These are phyloP conservation scores for Candida pseudoviswanathii DNA, from an alignment of 1,139 yeast species.

Conservation along the genomic window DNA sequence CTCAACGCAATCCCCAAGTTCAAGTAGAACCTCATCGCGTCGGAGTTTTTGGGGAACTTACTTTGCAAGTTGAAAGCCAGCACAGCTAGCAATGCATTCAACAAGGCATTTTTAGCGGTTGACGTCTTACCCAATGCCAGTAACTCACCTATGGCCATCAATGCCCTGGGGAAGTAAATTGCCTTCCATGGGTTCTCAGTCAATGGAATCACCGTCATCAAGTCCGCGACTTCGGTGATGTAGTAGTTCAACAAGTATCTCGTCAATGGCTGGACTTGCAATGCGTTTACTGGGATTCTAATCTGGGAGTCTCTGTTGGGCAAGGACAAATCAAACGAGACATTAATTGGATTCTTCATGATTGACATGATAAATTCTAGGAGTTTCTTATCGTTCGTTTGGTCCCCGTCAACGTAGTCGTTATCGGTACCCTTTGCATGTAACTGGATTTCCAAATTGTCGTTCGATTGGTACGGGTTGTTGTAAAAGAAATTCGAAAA, in stretches of 20 bases:
- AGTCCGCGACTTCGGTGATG: slow-evolving; percentile 77
- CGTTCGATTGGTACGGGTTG: slow-evolving; percentile 45
- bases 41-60: slow-evolving; percentile 61
- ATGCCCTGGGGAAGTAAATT: slow-evolving; percentile 79
- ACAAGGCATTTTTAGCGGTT: slow-evolving; percentile 72
- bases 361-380: slow-evolving; percentile 51
- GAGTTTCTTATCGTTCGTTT: slow-evolving; percentile 37
- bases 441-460: slow-evolving; percentile 46
- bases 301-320: slow-evolving; percentile 21
- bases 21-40: slow-evolving; percentile 68
- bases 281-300: slow-evolving; percentile 61
- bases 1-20: slow-evolving; percentile 74
- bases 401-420: slow-evolving; percentile 42
- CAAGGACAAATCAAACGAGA: slow-evolving; percentile 40
- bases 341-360: slow-evolving; percentile 41
- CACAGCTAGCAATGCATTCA: slow-evolving; percentile 81
- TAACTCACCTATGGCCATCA: slow-evolving; percentile 79
- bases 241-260: slow-evolving; percentile 73
- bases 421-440: slow-evolving; percentile 37
- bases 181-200: slow-evolving; percentile 88
- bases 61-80: slow-evolving; percentile 81
- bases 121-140: slow-evolving; percentile 75
- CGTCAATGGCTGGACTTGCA: slow-evolving; percentile 66
- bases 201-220: slow-evolving; percentile 84
- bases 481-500: slow-evolving; percentile 45